Evolutionary conservation across 495 filamentous ascomycete species (phyloP).

Genomic region (Penicillium canescens): DNA sequence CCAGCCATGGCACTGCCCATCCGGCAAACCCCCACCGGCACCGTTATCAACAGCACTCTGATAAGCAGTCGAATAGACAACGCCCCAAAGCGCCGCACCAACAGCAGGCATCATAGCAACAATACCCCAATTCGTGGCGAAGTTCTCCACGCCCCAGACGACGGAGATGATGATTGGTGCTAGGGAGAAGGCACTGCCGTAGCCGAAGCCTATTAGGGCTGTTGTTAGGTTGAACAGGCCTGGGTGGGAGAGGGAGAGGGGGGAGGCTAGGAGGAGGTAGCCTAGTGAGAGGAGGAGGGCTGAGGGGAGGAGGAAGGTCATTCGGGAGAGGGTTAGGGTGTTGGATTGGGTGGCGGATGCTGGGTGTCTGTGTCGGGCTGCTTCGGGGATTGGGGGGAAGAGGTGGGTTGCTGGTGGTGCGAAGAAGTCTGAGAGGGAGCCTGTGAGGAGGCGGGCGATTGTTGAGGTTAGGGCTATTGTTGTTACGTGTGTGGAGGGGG

Average conservation of each 20-base stretch:
- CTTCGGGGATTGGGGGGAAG: constrained; percentile 37
- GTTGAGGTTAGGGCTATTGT: constrained; percentile 90
- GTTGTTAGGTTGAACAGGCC: constrained; percentile 79
- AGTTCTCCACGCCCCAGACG: constrained; percentile 98
- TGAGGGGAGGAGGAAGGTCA: constrained; percentile 75
- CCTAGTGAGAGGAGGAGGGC: constrained; percentile 75
- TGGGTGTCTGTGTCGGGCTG: constrained; percentile 17
- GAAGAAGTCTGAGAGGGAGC: constrained; percentile 82
- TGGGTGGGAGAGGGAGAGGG: constrained; percentile 63
- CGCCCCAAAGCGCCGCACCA: constrained; percentile 82
- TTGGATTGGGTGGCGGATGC: constrained; percentile 26
- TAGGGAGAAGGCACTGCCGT: constrained; percentile 87
- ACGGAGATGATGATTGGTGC: constrained; percentile 88
- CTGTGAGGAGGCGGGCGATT: constrained; percentile 79
- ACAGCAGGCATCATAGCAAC: constrained; percentile 85
- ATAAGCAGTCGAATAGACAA: constrained; percentile 80
- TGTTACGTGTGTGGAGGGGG: constrained; percentile 85
- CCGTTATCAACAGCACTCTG: constrained; percentile 54
- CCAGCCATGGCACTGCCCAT: constrained; percentile 63
- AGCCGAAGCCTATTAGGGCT: constrained; percentile 79
- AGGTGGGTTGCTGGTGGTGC: constrained; percentile 62
- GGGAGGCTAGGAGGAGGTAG: constrained; percentile 71
- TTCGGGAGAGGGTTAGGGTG: constrained; percentile 66
- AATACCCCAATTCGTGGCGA: constrained; percentile 97
- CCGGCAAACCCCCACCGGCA: constrained; percentile 24